These are phyloP conservation scores for Ettlia oleoabundans DNA, from an alignment of 139 green algal species.

Conservation along the genomic window DNA sequence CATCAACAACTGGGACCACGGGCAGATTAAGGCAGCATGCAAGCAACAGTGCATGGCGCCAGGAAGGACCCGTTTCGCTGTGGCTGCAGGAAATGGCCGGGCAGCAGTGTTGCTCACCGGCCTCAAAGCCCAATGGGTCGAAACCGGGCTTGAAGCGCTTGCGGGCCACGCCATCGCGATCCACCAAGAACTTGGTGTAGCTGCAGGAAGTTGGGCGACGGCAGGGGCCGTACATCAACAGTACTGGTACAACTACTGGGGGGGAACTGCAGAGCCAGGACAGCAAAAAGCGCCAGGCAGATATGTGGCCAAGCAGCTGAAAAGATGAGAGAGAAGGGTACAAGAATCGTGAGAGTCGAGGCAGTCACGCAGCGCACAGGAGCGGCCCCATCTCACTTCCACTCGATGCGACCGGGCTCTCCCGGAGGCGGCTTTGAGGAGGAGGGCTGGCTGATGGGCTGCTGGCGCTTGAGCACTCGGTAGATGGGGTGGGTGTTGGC, in stretches of 20 bases:
- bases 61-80: too few relatives aligned
- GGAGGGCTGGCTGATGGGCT: conserved; percentile 50
- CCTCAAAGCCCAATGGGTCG: conserved; percentile 80
- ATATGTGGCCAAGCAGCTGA: background rate
- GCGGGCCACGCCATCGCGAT: conserved; percentile 71
- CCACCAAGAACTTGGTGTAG: conserved; percentile 83
- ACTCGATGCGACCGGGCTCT: conserved; percentile 60
- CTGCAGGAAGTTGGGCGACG: background rate
- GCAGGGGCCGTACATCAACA: too few relatives aligned
- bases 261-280: too few relatives aligned
- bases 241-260: too few relatives aligned
- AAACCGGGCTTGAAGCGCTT: conserved; percentile 82
- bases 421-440: conserved; percentile 3
- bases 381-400: conserved; percentile 48
- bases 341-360: background rate
- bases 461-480: conserved; percentile 63
- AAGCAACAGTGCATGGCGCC: too few relatives aligned
- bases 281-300: background rate
- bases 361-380: background rate
- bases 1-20: too few relatives aligned
- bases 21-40: too few relatives aligned
- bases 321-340: background rate
- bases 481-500: conserved; percentile 80
- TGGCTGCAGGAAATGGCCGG: too few relatives aligned
- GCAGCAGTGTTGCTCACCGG: too few relatives aligned